A percentile compares a stretch with the other conserved stretches of the same genome.
phyloP scores from a whole-genome alignment of 2,329 filamentous ascomycete genomes.

The Gnomoniopsis sp. region DNA sequence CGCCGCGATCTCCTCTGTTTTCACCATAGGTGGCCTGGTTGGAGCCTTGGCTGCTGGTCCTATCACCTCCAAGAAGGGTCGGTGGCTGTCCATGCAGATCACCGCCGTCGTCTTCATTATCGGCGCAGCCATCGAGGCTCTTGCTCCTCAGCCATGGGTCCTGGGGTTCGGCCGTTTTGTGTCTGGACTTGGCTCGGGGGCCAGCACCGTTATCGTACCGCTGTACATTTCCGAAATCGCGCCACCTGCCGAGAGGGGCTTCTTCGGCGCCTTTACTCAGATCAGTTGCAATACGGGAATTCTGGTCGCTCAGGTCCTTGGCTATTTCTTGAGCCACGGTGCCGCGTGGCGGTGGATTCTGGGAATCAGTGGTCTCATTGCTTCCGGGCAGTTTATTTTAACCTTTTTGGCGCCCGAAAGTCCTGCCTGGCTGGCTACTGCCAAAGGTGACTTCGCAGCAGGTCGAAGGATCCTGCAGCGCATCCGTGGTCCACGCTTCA shows the following conservation, averaged over 20 bases:
- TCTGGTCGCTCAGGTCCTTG: conserved; percentile 74
- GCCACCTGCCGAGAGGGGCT: conserved; percentile 68
- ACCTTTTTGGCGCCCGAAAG: conserved; percentile 81
- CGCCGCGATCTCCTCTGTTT: conserved; percentile 84
- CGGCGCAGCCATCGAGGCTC: conserved; percentile 72
- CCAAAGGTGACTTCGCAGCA: conserved; percentile 53
- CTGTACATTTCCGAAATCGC: conserved; percentile 93
- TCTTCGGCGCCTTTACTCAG: conserved; percentile 84
- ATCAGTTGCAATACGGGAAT: conserved; percentile 94
- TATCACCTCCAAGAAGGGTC: conserved; percentile 72
- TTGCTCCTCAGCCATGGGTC: conserved; percentile 63
- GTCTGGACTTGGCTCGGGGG: conserved; percentile 80
- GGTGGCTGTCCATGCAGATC: conserved; percentile 71
- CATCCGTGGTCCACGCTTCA: conserved; percentile 66
- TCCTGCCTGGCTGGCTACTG: conserved; percentile 76
- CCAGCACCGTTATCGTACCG: conserved; percentile 87
- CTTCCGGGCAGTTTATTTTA: conserved; percentile 62
- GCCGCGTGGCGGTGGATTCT: conserved; percentile 82
- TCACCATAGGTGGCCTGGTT: conserved; percentile 81
- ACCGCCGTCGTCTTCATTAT: conserved; percentile 73
- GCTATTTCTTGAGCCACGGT: conserved; percentile 81
- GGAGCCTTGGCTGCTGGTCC: conserved; percentile 81
- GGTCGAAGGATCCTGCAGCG: conserved; percentile 69
- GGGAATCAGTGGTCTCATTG: conserved; percentile 67
- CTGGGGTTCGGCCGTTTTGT: conserved; percentile 74